Conservation (phyloP, 371 early-diverging fungal species). For the Apophysomyces variabilis region DNA sequence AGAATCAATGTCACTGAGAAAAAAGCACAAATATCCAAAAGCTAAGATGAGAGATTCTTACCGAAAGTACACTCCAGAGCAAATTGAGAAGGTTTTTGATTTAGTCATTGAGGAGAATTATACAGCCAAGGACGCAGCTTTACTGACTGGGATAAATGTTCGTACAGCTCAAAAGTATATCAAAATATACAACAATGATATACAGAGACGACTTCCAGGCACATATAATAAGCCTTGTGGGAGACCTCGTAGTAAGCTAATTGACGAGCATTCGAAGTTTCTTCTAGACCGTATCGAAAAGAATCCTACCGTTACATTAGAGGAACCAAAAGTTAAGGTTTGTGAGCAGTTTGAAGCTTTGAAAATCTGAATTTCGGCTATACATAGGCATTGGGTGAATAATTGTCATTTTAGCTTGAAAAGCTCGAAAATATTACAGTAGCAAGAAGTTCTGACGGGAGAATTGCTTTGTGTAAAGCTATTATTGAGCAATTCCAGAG, state of each 20-base stretch:
- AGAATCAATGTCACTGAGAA: conserved; percentile 12
- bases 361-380: too few relatives aligned
- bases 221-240: conserved; percentile 25
- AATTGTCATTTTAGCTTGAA: too few relatives aligned
- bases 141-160: conserved; percentile 28
- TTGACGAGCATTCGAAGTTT: neutral
- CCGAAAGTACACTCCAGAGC: conserved; percentile 22
- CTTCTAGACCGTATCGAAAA: neutral
- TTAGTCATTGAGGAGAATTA: conserved; percentile 28
- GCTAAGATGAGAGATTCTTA: conserved; percentile 2
- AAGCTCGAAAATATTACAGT: too few relatives aligned
- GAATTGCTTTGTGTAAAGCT: too few relatives aligned
- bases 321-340: too few relatives aligned
- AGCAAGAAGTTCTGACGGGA: too few relatives aligned
- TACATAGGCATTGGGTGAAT: too few relatives aligned
- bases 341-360: too few relatives aligned
- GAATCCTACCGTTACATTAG: too few relatives aligned
- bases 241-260: conserved; percentile 20
- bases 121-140: conserved; percentile 27
- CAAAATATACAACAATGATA: conserved; percentile 28
- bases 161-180: conserved; percentile 29
- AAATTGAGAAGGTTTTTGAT: conserved; percentile 29
- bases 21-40: conserved; percentile 3
- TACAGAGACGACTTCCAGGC: conserved; percentile 26
- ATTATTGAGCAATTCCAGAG: too few relatives aligned